These are phyloP conservation scores for Linum lewisii DNA, from an alignment of 345 rosid species.

Conservation along the genomic window DNA sequence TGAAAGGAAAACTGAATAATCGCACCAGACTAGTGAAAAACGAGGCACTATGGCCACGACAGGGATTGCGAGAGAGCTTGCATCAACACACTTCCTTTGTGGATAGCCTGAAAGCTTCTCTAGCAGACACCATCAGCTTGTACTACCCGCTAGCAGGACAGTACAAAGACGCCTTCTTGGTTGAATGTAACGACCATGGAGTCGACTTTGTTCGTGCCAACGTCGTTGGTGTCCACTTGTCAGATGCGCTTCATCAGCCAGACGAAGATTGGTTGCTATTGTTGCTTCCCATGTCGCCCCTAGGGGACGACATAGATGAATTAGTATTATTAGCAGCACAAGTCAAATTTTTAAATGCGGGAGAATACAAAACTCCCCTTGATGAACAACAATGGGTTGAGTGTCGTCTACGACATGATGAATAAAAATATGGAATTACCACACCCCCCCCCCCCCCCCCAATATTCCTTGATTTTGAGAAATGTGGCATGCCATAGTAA, in stretches of 20 bases:
- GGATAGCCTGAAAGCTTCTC: slow-evolving; percentile 6
- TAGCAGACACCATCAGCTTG: not conserved
- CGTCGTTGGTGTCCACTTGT: not conserved
- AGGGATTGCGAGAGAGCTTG: not conserved
- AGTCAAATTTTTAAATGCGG: not conserved
- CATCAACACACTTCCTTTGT: not conserved
- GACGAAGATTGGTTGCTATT: not conserved
- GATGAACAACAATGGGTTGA: no score
- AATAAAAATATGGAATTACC: no score
- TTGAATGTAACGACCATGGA: slow-evolving; percentile 13
- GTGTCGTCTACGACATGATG: no score
- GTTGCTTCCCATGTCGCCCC: not conserved
- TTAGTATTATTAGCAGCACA: not conserved
- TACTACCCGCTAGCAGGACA: slow-evolving; percentile 10
- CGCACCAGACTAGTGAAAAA: no score
- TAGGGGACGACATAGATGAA: not conserved
- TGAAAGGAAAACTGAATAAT: no score
- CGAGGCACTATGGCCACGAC: no score
- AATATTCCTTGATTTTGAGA: no score
- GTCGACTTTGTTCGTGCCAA: not conserved
- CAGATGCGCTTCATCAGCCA: not conserved
- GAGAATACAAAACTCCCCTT: no score
- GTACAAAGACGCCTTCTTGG: not conserved
- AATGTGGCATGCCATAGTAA: no score
- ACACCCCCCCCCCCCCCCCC: no score